A percentile compares a stretch with the other conserved stretches of the same genome.
These are phyloP conservation scores for Aureobasidium sp. DNA, from an alignment of 2,329 filamentous ascomycete genomes.

Conservation along the genomic window DNA sequence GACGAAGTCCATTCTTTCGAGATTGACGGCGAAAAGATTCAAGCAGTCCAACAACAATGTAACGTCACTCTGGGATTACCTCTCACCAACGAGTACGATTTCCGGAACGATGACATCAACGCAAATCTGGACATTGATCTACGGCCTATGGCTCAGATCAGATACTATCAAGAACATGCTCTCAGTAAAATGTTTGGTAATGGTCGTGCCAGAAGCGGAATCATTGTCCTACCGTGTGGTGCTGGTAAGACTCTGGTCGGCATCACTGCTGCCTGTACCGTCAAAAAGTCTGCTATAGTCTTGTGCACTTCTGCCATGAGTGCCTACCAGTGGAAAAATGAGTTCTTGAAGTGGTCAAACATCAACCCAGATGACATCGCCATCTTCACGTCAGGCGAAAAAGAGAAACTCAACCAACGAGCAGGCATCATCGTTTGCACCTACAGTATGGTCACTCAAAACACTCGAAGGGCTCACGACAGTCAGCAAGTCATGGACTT, in stretches of 20 bases:
- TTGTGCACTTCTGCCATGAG: conserved; percentile 97
- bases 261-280: conserved; percentile 95
- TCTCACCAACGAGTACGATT: conserved; percentile 94
- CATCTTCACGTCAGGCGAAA: conserved; percentile 89
- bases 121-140: conserved; percentile 90
- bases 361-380: conserved; percentile 89
- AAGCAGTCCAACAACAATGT: conserved; percentile 82
- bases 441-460: conserved; percentile 97
- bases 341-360: conserved; percentile 99
- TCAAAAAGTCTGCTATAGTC: conserved; percentile 93
- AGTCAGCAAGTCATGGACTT: conserved; percentile 98
- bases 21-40: conserved; percentile 72
- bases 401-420: conserved; percentile 73
- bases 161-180: conserved; percentile 93
- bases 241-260: conserved; percentile 95
- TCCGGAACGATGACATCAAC: conserved; percentile 81
- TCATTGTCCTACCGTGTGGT: conserved; percentile 93
- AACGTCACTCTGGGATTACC: conserved; percentile 71
- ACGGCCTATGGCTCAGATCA: conserved; percentile 79
- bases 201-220: conserved; percentile 89
- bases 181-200: conserved; percentile 99
- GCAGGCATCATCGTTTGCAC: conserved; percentile 96
- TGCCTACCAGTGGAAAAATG: conserved; percentile 90
- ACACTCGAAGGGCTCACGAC: conserved; percentile 77
- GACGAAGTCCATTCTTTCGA: conserved; percentile 91